Evolutionary conservation across 2,329 filamentous ascomycete genomes (phyloP).

Genomic region (Stemphylium vesicarium): DNA sequence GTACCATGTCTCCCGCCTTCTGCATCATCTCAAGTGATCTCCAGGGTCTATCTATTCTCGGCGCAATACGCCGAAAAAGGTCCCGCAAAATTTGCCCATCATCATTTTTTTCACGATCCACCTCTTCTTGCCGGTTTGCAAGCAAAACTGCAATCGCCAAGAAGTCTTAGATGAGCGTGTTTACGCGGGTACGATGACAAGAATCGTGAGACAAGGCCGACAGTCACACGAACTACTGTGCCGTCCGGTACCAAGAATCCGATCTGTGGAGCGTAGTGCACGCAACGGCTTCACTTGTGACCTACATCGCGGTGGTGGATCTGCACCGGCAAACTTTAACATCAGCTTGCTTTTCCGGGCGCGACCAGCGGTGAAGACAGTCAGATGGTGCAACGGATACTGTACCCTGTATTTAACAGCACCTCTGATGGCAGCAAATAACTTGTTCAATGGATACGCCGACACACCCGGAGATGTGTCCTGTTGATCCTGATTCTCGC

Average conservation of each 20-base stretch:
- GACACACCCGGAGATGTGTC: background rate
- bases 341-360: background rate
- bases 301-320: conserved; percentile 6
- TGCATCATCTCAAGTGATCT: conserved; percentile 23
- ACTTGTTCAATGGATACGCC: background rate
- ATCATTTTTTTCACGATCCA: conserved; percentile 20
- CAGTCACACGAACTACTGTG: conserved; percentile 18
- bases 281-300: conserved; percentile 20
- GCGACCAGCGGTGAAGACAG: conserved; percentile 3
- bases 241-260: conserved; percentile 16
- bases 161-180: conserved; percentile 13
- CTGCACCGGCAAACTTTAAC: conserved; percentile 10
- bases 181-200: conserved; percentile 11
- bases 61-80: conserved; percentile 7
- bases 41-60: conserved; percentile 15
- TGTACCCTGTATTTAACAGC: background rate
- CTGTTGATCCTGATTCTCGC: conserved; percentile 1
- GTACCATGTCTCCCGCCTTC: conserved; percentile 14
- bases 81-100: conserved; percentile 5
- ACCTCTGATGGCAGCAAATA: background rate
- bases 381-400: background rate
- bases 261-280: conserved; percentile 25
- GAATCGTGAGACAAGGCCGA: conserved; percentile 6
- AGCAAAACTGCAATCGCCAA: conserved; percentile 11
- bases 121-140: conserved; percentile 9